Evolutionary conservation across 495 filamentous ascomycete species (phyloP), one percentile per base, ranked within the genome.

Genomic region (Trichoderma parareesei): DNA sequence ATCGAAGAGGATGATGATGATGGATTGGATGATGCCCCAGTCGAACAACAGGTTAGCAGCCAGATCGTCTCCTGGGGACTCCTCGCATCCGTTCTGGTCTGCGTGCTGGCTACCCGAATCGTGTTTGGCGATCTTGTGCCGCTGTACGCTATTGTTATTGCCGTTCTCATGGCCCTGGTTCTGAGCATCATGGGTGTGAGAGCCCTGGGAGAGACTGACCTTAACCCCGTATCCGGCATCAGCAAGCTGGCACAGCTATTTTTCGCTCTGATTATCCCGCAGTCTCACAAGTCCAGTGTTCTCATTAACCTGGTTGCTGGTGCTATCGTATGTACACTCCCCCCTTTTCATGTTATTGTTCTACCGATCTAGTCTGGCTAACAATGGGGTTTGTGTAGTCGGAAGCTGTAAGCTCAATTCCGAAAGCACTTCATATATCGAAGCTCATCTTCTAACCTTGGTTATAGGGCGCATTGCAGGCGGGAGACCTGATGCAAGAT

Each of bases 401-500:
- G 4, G 73, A 75, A 55, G 73, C 73, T 18, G 72, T 74, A 65
- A 60, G 72, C 68, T 37, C n/a, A 11, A 27, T 27, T 27, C 27
- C 16, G 16, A 13, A 16, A 16, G 14, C 8, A 35, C 8, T 33
- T 27, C 27, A 27, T 27, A 27, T 27, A 27, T 27, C 27, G 27
- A 41, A 41, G 40, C 40, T 18, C 18, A 38, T 35, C 11, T 27
- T 16, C 41, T 62, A 5, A 37, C 61, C 53, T 44, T 70, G 67
- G 85, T 86, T 91, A 71, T 88, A 91, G 61, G 94, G 93, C 33
- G 94, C 94, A 7, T 79, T 96, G 41, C 95, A 99, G 77, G 95
- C 94, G 4, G 94, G 94, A 13, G 94, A 99, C 72, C 87, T 99
- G 71, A 92, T 99, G 90, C 94, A 99, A 70, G 94, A 99, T 72